Conservation (phyloP, 495 filamentous ascomycete species). For the Daldinia childiae region DNA sequence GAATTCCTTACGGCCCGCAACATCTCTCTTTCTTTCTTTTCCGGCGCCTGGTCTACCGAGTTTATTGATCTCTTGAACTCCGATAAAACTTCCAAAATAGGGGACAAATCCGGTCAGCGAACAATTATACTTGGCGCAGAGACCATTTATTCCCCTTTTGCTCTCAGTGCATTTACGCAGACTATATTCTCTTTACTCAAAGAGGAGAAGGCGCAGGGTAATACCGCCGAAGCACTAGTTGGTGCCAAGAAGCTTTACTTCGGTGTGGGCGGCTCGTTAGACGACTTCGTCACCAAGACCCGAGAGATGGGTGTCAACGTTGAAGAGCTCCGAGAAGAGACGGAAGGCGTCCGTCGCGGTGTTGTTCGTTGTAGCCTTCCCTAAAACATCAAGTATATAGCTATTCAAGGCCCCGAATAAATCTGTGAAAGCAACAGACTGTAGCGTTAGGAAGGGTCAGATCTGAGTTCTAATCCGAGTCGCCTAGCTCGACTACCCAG, state of each 20-base stretch:
- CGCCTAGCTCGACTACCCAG: background rate
- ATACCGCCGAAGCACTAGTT: constrained; percentile 71
- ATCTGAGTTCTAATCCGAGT: background rate
- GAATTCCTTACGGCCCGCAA: constrained; percentile 61
- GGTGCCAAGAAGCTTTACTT: constrained; percentile 96
- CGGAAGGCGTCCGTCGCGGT: constrained; percentile 65
- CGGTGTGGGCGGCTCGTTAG: constrained; percentile 91
- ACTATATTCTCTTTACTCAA: constrained; percentile 73
- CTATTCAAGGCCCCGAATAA: background rate
- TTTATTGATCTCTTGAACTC: constrained; percentile 68
- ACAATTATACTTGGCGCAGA: constrained; percentile 83
- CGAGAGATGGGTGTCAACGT: constrained; percentile 63
- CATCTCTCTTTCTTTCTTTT: constrained; percentile 77
- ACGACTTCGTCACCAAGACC: constrained; percentile 80
- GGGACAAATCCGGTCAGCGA: constrained; percentile 9
- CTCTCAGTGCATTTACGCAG: constrained; percentile 75
- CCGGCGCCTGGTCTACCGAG: constrained; percentile 80
- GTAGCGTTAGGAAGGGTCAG: background rate
- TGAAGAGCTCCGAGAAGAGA: constrained; percentile 70
- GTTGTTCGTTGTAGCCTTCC: constrained; percentile 58
- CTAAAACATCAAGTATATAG: background rate
- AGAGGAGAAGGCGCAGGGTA: constrained; percentile 54
- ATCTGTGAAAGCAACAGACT: background rate
- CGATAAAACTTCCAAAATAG: constrained; percentile 25
- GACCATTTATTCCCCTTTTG: constrained; percentile 90